These are phyloP conservation scores for Pseudogymnoascus sp. DNA, from an alignment of 2,329 filamentous ascomycete genomes.

Conservation along the genomic window DNA sequence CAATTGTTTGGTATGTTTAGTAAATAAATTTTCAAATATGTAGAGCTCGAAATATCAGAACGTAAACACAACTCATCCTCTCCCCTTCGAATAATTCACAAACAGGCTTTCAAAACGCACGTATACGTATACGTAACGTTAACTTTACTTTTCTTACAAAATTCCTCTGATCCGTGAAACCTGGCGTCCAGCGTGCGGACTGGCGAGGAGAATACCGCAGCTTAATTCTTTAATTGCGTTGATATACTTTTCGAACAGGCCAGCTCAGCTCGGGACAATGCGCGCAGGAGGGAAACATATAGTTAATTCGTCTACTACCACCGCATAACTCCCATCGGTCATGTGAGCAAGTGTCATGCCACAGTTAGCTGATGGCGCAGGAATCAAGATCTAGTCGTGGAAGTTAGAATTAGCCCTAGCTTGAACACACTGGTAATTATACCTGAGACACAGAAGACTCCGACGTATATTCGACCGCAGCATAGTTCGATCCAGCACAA, in stretches of 20 bases:
- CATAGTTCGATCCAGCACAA: conserved; percentile 1
- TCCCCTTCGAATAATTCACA: not conserved
- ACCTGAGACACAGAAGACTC: not conserved
- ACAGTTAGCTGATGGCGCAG: not conserved
- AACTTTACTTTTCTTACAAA: not conserved
- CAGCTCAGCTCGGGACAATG: not conserved
- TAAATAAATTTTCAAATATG: not conserved
- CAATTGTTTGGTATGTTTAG: not conserved
- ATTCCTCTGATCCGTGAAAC: not conserved
- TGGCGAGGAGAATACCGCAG: not conserved
- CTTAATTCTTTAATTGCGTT: not conserved
- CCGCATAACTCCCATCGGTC: conserved; percentile 10
- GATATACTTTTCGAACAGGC: not conserved
- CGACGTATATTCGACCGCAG: conserved; percentile 9
- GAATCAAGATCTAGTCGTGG: not conserved
- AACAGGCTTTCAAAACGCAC: not conserved
- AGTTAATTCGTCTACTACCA: conserved; percentile 8
- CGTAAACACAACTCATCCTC: not conserved
- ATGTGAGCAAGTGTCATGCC: not conserved
- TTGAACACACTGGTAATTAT: not conserved
- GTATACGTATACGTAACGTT: not conserved
- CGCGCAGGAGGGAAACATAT: not conserved
- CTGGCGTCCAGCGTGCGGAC: not conserved
- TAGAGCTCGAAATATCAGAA: not conserved
- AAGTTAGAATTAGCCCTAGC: not conserved